Percentiles rank a stretch among this genome's conserved stretches.
phyloP scores from a whole-genome alignment of 768 basidiomycete genomes.

The Boletus vermiculosoides region DNA sequence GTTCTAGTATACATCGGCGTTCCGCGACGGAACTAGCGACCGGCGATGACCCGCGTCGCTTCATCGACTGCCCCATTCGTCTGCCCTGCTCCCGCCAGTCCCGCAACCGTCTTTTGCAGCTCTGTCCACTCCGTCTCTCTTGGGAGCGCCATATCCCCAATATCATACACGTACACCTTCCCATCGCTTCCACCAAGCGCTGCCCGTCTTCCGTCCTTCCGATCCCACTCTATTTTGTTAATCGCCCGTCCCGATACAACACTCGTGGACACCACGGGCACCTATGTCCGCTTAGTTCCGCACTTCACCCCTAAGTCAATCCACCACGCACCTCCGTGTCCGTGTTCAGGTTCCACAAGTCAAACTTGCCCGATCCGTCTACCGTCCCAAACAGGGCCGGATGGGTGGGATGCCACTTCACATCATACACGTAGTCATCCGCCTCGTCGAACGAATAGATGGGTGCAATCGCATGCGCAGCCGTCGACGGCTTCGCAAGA shows the following conservation, averaged over 20 bases:
- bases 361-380: conserved; percentile 94
- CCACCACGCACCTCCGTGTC: conserved; percentile 81
- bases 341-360: conserved; percentile 96
- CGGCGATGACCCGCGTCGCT: conserved; percentile 32
- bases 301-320: background rate
- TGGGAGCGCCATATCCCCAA: conserved; percentile 87
- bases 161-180: conserved; percentile 88
- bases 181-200: conserved; percentile 94
- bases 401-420: conserved; percentile 95
- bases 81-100: conserved; percentile 55
- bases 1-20: background rate
- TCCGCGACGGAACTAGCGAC: conserved; percentile 32
- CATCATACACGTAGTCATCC: conserved; percentile 98
- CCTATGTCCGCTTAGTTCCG: conserved; percentile 45
- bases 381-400: conserved; percentile 92
- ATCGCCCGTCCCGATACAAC: conserved; percentile 80
- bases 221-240: conserved; percentile 96
- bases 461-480: conserved; percentile 55
- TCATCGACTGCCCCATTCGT: conserved; percentile 36
- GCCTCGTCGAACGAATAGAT: conserved; percentile 96
- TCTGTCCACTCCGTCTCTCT: conserved; percentile 93
- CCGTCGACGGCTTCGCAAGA: conserved; percentile 68
- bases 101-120: conserved; percentile 81
- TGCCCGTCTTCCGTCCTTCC: conserved; percentile 85
- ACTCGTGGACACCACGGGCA: conserved; percentile 84